Evolutionary conservation across 768 basidiomycete species (phyloP).

Genomic region (Calocybe cyanea): DNA sequence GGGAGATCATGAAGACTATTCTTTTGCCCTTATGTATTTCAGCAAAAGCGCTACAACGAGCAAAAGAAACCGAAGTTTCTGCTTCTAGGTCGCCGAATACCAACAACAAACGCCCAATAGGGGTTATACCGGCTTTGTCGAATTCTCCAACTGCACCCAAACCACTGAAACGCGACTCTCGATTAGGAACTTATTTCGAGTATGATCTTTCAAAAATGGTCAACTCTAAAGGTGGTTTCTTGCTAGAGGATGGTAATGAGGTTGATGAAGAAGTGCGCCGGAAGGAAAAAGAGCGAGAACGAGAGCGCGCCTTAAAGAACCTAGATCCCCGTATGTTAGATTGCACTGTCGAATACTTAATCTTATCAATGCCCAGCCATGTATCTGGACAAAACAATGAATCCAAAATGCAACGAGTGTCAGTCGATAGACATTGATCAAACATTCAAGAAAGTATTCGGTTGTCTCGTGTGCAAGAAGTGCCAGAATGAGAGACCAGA

Average conservation of each 20-base stretch:
- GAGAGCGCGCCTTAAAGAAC: conserved; percentile 71
- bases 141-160: conserved; percentile 56
- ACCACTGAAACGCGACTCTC: conserved; percentile 66
- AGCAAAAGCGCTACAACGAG: conserved; percentile 78
- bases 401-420: conserved; percentile 87
- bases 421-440: conserved; percentile 86
- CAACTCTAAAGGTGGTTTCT: conserved; percentile 93
- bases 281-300: conserved; percentile 80
- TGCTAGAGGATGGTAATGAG: conserved; percentile 86
- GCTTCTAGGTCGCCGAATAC: conserved; percentile 48
- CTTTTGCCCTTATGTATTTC: not conserved
- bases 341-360: not conserved
- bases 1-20: not conserved
- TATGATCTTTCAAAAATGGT: conserved; percentile 97
- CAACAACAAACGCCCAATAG: conserved; percentile 75
- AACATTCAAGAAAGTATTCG: conserved; percentile 76
- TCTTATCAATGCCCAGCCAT: conserved; percentile 50
- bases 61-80: conserved; percentile 52
- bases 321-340: conserved; percentile 62
- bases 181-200: conserved; percentile 90
- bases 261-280: conserved; percentile 69
- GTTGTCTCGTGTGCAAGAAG: conserved; percentile 79
- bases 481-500: conserved; percentile 91
- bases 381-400: conserved; percentile 63
- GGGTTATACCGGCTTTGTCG: conserved; percentile 51